A percentile compares a stretch with the other conserved stretches of the same genome.
phyloP scores from a whole-genome alignment of 2,329 filamentous ascomycete species.

The Aspergillus fructus region DNA sequence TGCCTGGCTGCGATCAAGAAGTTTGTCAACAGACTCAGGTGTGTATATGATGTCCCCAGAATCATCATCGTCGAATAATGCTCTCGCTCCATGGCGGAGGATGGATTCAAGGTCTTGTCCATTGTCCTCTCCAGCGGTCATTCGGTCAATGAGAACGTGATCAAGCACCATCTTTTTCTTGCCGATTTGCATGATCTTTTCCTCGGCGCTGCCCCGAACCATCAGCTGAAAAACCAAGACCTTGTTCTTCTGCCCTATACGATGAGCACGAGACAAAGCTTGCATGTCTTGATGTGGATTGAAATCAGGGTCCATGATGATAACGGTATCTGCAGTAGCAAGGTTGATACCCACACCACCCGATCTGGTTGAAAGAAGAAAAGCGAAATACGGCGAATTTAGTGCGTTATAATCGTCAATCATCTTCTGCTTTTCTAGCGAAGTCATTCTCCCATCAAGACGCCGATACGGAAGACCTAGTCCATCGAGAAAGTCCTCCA shows the following conservation, averaged over 20 bases:
- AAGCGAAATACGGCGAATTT: slow-evolving; percentile 79
- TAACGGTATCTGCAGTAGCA: slow-evolving; percentile 94
- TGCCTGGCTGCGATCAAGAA: slow-evolving; percentile 81
- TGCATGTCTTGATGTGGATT: slow-evolving; percentile 98
- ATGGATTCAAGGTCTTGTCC: slow-evolving; percentile 83
- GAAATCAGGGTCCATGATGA: slow-evolving; percentile 95
- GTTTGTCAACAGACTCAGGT: slow-evolving; percentile 74
- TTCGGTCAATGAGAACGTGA: slow-evolving; percentile 87
- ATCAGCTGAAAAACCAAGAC: slow-evolving; percentile 94
- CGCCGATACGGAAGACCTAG: slow-evolving; percentile 72
- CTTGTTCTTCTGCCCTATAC: slow-evolving; percentile 94
- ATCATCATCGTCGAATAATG: slow-evolving; percentile 76
- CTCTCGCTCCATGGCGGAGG: slow-evolving; percentile 80
- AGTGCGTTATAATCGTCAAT: slow-evolving; percentile 93
- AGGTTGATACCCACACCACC: slow-evolving; percentile 97
- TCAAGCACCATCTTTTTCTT: slow-evolving; percentile 95
- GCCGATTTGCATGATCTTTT: slow-evolving; percentile 94
- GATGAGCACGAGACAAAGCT: slow-evolving; percentile 87
- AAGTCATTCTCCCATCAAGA: slow-evolving; percentile 79
- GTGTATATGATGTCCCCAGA: slow-evolving; percentile 77
- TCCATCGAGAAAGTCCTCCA: slow-evolving; percentile 86
- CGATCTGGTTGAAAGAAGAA: slow-evolving; percentile 88
- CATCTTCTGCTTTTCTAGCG: slow-evolving; percentile 85
- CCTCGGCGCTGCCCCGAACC: slow-evolving; percentile 84
- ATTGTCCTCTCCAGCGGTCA: slow-evolving; percentile 79